phyloP scores from a whole-genome alignment of 78 protist genomes.

The Isochrysis galbana region DNA sequence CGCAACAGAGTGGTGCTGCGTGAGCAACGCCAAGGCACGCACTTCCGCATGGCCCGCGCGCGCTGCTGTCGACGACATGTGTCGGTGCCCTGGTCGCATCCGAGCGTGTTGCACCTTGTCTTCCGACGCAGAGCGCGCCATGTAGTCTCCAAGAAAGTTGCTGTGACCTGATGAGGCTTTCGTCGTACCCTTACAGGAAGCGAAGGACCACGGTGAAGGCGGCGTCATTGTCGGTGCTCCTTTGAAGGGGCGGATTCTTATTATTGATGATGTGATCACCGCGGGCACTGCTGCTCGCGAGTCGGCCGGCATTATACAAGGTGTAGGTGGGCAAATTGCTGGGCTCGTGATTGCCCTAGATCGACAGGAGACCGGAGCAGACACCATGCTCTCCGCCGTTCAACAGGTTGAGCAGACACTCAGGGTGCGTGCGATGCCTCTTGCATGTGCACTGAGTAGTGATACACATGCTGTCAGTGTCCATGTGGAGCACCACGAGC shows the following conservation, averaged over 20 bases:
- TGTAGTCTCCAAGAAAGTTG: too few species aligned
- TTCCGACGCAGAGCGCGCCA: too few species aligned
- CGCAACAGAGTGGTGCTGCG: too few species aligned
- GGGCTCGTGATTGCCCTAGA: constrained; percentile 61
- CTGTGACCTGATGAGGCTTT: too few species aligned
- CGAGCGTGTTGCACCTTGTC: too few species aligned
- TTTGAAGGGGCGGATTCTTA: constrained; percentile 41
- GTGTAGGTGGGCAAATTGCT: neutral
- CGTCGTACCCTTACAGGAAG: too few species aligned
- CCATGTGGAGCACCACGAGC: neutral
- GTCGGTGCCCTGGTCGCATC: too few species aligned
- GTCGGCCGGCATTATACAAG: constrained; percentile 34
- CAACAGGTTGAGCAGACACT: constrained; percentile 38
- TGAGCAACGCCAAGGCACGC: too few species aligned
- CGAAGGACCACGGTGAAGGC: constrained; percentile 72
- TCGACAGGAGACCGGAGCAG: constrained; percentile 54
- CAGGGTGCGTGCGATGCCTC: constrained; percentile 27
- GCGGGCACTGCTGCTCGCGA: constrained; percentile 70
- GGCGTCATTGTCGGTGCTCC: constrained; percentile 59
- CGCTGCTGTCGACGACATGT: too few species aligned
- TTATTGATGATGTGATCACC: constrained; percentile 66
- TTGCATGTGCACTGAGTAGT: neutral
- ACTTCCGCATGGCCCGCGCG: too few species aligned
- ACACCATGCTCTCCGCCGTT: constrained; percentile 25
- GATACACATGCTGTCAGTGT: neutral